These are phyloP conservation scores for Waltergamsia citrina DNA, from an alignment of 2,329 filamentous ascomycete genomes.

Conservation along the genomic window DNA sequence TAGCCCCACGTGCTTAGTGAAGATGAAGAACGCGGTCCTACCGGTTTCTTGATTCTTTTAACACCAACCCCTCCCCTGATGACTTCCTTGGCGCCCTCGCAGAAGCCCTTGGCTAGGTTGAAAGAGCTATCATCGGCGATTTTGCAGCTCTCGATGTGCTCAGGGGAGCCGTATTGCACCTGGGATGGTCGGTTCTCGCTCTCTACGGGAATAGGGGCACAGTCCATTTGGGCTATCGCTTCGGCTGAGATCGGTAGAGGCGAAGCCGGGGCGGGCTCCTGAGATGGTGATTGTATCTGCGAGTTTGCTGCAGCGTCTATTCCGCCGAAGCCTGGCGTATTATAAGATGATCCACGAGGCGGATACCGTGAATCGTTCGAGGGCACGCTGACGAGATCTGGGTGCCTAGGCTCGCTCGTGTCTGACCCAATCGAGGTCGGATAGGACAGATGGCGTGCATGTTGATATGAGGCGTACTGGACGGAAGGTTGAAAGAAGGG, in stretches of 20 bases:
- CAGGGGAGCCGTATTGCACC: neutral
- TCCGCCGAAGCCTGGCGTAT: too few species aligned
- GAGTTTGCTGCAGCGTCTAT: too few species aligned
- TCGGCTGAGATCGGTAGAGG: neutral
- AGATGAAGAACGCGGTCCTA: conserved; percentile 14
- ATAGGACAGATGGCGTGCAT: neutral
- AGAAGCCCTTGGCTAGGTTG: conserved; percentile 43
- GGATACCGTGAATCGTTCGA: neutral
- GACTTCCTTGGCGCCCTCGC: conserved; percentile 41
- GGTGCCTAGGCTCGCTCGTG: neutral
- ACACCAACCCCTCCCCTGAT: conserved; percentile 37
- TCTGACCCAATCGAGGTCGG: neutral
- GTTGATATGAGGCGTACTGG: neutral
- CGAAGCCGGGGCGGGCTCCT: too few species aligned
- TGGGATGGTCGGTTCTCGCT: conserved; percentile 3
- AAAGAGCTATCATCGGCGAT: conserved; percentile 39
- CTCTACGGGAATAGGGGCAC: conserved; percentile 7
- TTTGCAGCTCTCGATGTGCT: conserved; percentile 21
- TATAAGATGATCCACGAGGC: too few species aligned
- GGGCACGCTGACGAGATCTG: neutral
- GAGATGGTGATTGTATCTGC: too few species aligned
- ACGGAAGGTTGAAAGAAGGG: conserved; percentile 1
- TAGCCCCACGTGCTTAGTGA: neutral
- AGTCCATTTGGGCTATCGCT: neutral
- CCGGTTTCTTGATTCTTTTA: conserved; percentile 39